phyloP scores from a whole-genome alignment of 2,329 filamentous ascomycete species.

The Fusarium chaquense region DNA sequence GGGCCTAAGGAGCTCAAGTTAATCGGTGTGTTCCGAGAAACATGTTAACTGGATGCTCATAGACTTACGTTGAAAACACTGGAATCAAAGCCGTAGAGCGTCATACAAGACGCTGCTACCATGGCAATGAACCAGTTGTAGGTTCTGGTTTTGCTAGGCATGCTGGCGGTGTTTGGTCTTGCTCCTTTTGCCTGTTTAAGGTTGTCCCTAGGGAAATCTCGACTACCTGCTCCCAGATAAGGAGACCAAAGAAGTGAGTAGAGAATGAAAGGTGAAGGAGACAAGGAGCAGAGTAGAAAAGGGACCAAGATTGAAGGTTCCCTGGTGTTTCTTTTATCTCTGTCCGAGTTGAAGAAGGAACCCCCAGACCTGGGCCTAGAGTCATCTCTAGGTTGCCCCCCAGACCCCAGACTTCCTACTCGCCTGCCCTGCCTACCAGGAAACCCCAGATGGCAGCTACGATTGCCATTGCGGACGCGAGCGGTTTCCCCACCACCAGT shows the following conservation, averaged over 20 bases:
- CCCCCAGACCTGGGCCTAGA: slow-evolving; percentile 17
- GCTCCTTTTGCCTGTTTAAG: background rate
- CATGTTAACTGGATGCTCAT: background rate
- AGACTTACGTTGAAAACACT: slow-evolving; percentile 73
- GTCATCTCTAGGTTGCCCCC: slow-evolving; percentile 24
- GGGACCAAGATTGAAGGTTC: slow-evolving; percentile 17
- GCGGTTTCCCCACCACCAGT: slow-evolving; percentile 21
- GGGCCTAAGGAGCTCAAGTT: slow-evolving; percentile 52
- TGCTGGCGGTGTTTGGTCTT: slow-evolving; percentile 46
- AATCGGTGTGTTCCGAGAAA: background rate
- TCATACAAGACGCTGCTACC: slow-evolving; percentile 79
- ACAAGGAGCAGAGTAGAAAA: slow-evolving; percentile 14
- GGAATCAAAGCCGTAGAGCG: slow-evolving; percentile 80
- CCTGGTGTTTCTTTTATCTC: slow-evolving; percentile 39
- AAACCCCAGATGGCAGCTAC: slow-evolving; percentile 24
- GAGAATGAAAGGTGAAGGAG: slow-evolving; percentile 8
- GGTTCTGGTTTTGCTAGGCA: slow-evolving; percentile 52
- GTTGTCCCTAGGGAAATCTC: background rate
- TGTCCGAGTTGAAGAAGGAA: slow-evolving; percentile 19
- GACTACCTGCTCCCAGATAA: slow-evolving; percentile 3
- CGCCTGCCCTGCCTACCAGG: background rate
- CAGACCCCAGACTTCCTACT: slow-evolving; percentile 26
- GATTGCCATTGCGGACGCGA: slow-evolving; percentile 10
- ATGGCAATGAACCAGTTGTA: slow-evolving; percentile 69
- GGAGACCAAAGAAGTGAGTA: background rate